These are phyloP conservation scores for Amauroascus niger DNA, from an alignment of 2,329 filamentous ascomycete species.

Conservation along the genomic window DNA sequence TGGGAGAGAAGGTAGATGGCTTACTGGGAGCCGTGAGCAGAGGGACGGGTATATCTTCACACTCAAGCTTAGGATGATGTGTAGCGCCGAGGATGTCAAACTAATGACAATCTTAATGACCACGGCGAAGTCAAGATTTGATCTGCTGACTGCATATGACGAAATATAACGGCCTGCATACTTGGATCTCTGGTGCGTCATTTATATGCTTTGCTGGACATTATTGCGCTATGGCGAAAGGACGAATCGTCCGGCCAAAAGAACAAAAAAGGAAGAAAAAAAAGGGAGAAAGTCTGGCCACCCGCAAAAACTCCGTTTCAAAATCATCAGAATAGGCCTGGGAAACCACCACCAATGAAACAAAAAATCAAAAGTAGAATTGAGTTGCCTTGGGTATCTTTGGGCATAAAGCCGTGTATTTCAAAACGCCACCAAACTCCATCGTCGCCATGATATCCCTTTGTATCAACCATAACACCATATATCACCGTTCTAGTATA, in stretches of 20 bases:
- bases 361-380: not conserved
- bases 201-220: not conserved
- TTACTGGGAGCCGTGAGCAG: conserved; percentile 35
- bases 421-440: not conserved
- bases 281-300: not conserved
- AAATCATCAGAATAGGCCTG: not conserved
- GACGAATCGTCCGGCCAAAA: too few species aligned
- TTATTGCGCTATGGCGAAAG: too few species aligned
- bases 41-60: conserved; percentile 25
- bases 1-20: conserved; percentile 35
- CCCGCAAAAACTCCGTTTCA: not conserved
- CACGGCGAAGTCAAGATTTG: too few species aligned
- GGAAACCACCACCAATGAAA: not conserved
- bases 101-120: too few species aligned
- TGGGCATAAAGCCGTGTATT: not conserved
- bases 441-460: not conserved
- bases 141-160: too few species aligned
- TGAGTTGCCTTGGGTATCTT: not conserved
- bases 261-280: not conserved
- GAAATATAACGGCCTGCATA: too few species aligned
- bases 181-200: too few species aligned
- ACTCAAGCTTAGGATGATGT: not conserved
- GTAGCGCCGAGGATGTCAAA: too few species aligned
- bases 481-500: not conserved
- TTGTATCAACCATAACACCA: not conserved